phyloP scores from a whole-genome alignment of 1,284 basidiomycete genomes.

The Tilletia indica region DNA sequence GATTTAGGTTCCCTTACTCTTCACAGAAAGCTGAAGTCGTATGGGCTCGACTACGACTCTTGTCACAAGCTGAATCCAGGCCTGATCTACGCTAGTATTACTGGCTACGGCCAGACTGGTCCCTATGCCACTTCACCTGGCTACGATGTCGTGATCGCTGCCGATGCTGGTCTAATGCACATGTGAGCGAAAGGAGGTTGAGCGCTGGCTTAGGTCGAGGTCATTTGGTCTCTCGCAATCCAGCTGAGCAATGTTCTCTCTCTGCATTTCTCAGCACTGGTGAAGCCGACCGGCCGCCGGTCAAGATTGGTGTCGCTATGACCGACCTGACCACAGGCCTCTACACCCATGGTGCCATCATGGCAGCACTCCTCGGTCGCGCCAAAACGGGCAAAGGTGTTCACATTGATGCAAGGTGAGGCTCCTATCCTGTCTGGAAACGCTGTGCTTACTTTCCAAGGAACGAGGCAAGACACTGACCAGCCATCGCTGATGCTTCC shows the following conservation, averaged over 20 bases:
- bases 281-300: conserved; percentile 79
- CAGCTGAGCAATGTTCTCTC: background rate
- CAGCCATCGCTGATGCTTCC: conserved; percentile 13
- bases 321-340: conserved; percentile 88
- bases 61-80: conserved; percentile 75
- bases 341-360: conserved; percentile 88
- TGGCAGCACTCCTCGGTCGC: conserved; percentile 81
- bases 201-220: no score
- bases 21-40: conserved; percentile 70
- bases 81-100: conserved; percentile 86
- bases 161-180: conserved; percentile 50
- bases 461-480: background rate
- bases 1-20: conserved; percentile 3
- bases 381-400: conserved; percentile 81
- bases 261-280: conserved; percentile 67
- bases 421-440: no score
- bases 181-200: conserved; percentile 49
- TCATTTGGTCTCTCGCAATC: no score
- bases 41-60: conserved; percentile 83
- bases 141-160: conserved; percentile 50
- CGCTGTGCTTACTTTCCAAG: conserved; percentile 41
- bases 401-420: conserved; percentile 78
- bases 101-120: conserved; percentile 77
- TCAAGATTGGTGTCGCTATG: conserved; percentile 73
- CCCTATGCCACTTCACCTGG: conserved; percentile 24